Evolutionary conservation across 129 eudicot species (phyloP).

Genomic region (Flaveria brownii): DNA sequence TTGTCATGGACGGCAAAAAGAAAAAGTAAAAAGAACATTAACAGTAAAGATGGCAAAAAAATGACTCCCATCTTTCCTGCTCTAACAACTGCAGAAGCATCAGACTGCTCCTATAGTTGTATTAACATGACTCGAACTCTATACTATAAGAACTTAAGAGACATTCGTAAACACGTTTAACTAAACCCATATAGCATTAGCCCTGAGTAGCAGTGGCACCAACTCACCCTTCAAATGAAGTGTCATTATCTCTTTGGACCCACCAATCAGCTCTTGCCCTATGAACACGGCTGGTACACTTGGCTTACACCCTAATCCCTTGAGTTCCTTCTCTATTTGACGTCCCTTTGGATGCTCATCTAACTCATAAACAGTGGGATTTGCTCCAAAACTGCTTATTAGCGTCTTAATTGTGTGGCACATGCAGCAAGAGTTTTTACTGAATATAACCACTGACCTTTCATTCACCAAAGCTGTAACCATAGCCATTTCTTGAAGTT

Average conservation of each 20-base stretch:
- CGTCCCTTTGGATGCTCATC: conserved; percentile 62
- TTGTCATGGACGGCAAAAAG: conserved; percentile 5
- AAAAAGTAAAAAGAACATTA: conserved; percentile 1
- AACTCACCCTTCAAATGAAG: conserved; percentile 66
- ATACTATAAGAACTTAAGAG: neutral
- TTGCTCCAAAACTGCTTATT: conserved; percentile 71
- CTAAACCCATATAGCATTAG: conserved; percentile 83
- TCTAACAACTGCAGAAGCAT: conserved; percentile 38
- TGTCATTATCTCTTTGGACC: conserved; percentile 74
- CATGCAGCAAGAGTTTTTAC: conserved; percentile 66
- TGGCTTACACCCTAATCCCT: conserved; percentile 49
- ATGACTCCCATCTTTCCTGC: conserved; percentile 31
- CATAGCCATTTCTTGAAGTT: conserved; percentile 40
- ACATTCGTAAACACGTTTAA: conserved; percentile 18
- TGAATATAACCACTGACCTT: conserved; percentile 66
- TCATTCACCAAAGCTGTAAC: conserved; percentile 45
- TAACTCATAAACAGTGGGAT: conserved; percentile 64
- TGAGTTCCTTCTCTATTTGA: conserved; percentile 54
- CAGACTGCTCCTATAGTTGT: conserved; percentile 35
- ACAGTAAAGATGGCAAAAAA: conserved; percentile 26
- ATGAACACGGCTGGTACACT: conserved; percentile 72
- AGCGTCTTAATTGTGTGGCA: conserved; percentile 63
- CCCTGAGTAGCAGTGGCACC: conserved; percentile 62
- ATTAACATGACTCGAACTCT: conserved; percentile 29
- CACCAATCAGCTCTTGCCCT: conserved; percentile 63